phyloP scores from a whole-genome alignment of 768 basidiomycete genomes.

The Dentipellis sp. region DNA sequence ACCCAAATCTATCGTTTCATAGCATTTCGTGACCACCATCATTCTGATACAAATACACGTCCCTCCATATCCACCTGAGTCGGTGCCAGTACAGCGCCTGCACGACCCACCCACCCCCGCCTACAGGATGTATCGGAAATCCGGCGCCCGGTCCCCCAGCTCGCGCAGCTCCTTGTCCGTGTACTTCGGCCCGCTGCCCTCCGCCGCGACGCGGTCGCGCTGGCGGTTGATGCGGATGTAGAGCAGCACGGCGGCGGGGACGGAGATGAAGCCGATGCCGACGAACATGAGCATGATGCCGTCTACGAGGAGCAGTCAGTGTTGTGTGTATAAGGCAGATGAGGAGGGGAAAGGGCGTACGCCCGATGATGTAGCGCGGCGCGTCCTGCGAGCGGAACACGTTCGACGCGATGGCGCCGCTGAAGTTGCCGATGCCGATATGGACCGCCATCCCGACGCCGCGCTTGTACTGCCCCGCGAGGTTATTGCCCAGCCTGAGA shows the following conservation, averaged over 20 bases:
- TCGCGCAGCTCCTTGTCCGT: constrained; percentile 22
- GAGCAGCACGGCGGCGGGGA: constrained; percentile 37
- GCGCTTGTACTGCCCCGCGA: constrained; percentile 63
- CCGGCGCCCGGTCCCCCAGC: constrained; percentile 54
- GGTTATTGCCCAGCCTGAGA: constrained; percentile 54
- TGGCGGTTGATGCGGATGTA: constrained; percentile 49
- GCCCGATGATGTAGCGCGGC: constrained; percentile 54
- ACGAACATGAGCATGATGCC: constrained; percentile 60
- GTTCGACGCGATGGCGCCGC: constrained; percentile 54
- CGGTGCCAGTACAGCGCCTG: too few species aligned
- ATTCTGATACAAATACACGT: too few species aligned
- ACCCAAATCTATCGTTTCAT: too few species aligned
- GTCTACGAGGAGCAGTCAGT: constrained; percentile 27
- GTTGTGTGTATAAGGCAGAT: not conserved
- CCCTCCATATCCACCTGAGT: too few species aligned
- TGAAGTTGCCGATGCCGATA: constrained; percentile 59
- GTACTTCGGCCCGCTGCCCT: constrained; percentile 18
- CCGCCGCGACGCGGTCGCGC: constrained; percentile 35
- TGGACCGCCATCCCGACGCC: constrained; percentile 59
- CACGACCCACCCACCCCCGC: not conserved
- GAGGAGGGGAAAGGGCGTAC: constrained; percentile 28
- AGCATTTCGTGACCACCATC: too few species aligned
- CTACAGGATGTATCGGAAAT: constrained; percentile 49
- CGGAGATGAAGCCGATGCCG: constrained; percentile 47
- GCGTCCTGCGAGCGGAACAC: constrained; percentile 51